Percentiles rank a stretch among this genome's conserved stretches.
Evolutionary conservation across 768 basidiomycete species (phyloP).

Genomic region (Aureoboletus auriporus): DNA sequence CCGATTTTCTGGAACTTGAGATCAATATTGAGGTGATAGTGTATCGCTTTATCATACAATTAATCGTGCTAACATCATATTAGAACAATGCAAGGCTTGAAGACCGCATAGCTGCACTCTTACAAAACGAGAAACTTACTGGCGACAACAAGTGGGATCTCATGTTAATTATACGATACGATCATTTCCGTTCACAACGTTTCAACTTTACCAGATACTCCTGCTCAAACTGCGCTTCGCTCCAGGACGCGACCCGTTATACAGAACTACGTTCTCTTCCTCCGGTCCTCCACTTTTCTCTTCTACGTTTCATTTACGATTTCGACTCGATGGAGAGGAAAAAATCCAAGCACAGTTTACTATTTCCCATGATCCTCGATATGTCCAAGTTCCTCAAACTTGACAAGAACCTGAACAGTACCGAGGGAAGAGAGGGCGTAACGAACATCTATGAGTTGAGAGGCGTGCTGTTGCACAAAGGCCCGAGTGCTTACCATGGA

Average conservation of each 20-base stretch:
- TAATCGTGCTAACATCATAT: background rate
- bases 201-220: constrained; percentile 52
- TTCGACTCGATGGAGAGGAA: constrained; percentile 71
- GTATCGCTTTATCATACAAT: background rate
- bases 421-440: constrained; percentile 11
- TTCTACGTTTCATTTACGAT: constrained; percentile 93
- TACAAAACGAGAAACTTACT: constrained; percentile 67
- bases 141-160: constrained; percentile 75
- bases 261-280: constrained; percentile 70
- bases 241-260: constrained; percentile 79
- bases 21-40: constrained; percentile 66
- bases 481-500: constrained; percentile 86
- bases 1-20: constrained; percentile 86
- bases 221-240: constrained; percentile 67
- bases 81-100: constrained; percentile 73
- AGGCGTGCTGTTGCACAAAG: constrained; percentile 86
- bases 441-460: constrained; percentile 70
- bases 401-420: constrained; percentile 23
- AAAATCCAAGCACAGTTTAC: constrained; percentile 79
- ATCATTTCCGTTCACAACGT: background rate
- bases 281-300: constrained; percentile 85
- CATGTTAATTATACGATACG: background rate
- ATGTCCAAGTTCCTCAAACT: constrained; percentile 60
- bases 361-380: constrained; percentile 71
- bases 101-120: constrained; percentile 60